Percentiles rank a stretch among this genome's conserved stretches.
Evolutionary conservation across 768 basidiomycete genomes (phyloP).

Genomic region (Lactarius tabidus): DNA sequence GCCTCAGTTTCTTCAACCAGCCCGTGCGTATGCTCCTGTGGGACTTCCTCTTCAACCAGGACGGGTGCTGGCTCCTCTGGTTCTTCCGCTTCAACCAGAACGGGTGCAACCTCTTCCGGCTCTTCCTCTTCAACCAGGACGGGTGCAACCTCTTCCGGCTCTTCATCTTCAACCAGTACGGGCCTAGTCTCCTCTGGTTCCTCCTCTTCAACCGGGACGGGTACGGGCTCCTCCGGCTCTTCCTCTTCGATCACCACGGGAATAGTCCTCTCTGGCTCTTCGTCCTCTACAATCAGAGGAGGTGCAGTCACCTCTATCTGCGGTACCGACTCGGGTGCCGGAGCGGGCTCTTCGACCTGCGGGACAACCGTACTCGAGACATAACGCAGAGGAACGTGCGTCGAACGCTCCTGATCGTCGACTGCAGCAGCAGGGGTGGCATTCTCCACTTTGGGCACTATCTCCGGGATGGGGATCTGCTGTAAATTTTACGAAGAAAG

Average conservation of each 20-base stretch:
- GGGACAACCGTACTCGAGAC: neutral
- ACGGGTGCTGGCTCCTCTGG: no score
- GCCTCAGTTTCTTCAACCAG: neutral
- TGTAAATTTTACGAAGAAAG: no score
- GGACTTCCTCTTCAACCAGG: no score
- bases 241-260: neutral
- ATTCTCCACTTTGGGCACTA: neutral
- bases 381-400: slow-evolving; percentile 9
- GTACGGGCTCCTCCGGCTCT: neutral
- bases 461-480: neutral
- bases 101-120: no score
- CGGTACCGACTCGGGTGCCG: no score
- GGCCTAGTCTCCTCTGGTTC: neutral
- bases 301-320: neutral
- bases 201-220: neutral
- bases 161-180: neutral
- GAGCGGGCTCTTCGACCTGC: neutral
- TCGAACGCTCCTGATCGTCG: slow-evolving; percentile 11
- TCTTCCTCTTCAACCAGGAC: no score
- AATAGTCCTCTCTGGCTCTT: neutral
- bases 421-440: neutral
- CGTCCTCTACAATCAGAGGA: neutral
- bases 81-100: no score
- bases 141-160: neutral
- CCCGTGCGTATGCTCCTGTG: no score